These are phyloP conservation scores for Penicillium crustosum DNA, from an alignment of 2,329 filamentous ascomycete genomes.

Conservation along the genomic window DNA sequence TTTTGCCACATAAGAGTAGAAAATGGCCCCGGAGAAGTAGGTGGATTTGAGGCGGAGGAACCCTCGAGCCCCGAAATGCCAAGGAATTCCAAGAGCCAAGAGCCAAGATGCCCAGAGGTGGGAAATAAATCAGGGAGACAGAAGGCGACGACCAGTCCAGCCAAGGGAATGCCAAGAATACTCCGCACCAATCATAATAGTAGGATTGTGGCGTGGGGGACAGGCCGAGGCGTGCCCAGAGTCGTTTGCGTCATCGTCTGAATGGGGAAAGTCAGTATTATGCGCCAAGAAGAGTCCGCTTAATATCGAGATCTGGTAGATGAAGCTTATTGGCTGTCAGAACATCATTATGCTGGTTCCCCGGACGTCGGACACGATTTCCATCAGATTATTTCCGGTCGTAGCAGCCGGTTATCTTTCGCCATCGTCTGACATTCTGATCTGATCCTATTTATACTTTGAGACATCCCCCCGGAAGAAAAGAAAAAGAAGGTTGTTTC, in stretches of 20 bases:
- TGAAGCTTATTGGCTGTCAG: slow-evolving; percentile 11
- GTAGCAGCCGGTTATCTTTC: slow-evolving; percentile 5
- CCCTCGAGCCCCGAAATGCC: slow-evolving; percentile 20
- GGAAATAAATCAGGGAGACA: not conserved
- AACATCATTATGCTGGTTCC: slow-evolving; percentile 5
- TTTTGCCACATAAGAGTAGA: not conserved
- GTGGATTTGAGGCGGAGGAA: slow-evolving; percentile 22
- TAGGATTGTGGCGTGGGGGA: slow-evolving; percentile 9
- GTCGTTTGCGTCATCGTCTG: slow-evolving; percentile 25
- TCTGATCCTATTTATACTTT: slow-evolving; percentile 19
- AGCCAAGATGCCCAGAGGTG: slow-evolving; percentile 19
- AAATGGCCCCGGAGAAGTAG: slow-evolving; percentile 10
- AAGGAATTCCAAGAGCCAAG: slow-evolving; percentile 19
- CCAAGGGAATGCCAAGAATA: not conserved
- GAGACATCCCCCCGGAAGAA: slow-evolving; percentile 3
- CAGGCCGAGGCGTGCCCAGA: slow-evolving; percentile 20
- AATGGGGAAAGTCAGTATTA: not conserved
- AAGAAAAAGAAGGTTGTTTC: slow-evolving; percentile 1
- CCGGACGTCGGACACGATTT: slow-evolving; percentile 11
- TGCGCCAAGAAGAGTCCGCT: slow-evolving; percentile 20
- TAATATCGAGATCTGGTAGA: slow-evolving; percentile 10
- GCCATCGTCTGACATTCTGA: slow-evolving; percentile 13
- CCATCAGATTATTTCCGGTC: slow-evolving; percentile 7
- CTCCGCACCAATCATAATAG: slow-evolving; percentile 14
- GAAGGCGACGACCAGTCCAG: not conserved